Conservation (phyloP, 176 grass and related monocot species). For the Poa annua region DNA sequence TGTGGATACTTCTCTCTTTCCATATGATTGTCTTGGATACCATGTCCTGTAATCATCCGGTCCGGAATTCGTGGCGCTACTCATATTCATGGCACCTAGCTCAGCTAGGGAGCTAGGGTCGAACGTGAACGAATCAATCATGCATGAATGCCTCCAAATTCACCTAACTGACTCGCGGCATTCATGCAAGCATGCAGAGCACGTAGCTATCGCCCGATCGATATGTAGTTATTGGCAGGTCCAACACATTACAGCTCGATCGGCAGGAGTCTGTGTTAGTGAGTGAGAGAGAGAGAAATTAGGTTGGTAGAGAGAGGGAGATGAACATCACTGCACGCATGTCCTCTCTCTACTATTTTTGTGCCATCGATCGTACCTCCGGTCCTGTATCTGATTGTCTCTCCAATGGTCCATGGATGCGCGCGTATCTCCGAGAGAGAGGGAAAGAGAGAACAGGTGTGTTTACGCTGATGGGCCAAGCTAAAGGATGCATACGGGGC, state of each 20-base stretch:
- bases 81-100: not conserved
- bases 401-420: not conserved
- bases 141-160: slow-evolving; percentile 23
- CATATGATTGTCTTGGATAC: not conserved
- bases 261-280: not conserved
- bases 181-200: not conserved
- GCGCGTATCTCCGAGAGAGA: not conserved
- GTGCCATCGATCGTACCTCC: not conserved
- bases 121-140: not conserved
- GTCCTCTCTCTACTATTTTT: not conserved
- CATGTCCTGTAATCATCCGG: not conserved
- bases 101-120: not conserved
- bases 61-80: not conserved
- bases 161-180: not conserved
- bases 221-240: slow-evolving; percentile 17
- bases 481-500: not conserved
- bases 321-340: not conserved
- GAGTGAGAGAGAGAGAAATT: not conserved
- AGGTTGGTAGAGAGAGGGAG: not conserved
- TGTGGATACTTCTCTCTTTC: not conserved
- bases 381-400: not conserved
- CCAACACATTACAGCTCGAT: slow-evolving; percentile 13
- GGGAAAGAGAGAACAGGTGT: not conserved
- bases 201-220: slow-evolving; percentile 4
- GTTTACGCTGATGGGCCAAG: not conserved